These are phyloP conservation scores for Euphrasia arctica DNA, from an alignment of 305 asterid genomes.

Conservation along the genomic window DNA sequence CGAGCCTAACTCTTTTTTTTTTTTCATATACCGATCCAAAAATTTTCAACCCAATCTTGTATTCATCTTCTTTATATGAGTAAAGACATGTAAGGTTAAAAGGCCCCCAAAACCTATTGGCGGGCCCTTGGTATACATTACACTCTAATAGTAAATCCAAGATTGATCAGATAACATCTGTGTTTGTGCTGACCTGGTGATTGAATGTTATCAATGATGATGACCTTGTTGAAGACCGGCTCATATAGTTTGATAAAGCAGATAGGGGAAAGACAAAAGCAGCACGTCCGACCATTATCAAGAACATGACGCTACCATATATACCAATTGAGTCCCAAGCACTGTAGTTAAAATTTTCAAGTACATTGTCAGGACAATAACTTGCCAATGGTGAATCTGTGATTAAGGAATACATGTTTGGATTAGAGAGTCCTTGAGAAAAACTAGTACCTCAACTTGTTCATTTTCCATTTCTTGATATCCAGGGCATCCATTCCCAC, in stretches of 20 bases:
- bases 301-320: slow-evolving; percentile 50
- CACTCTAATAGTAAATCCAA: too few species aligned
- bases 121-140: too few species aligned
- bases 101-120: too few species aligned
- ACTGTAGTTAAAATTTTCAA: slow-evolving; percentile 31
- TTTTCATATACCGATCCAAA: too few species aligned
- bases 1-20: too few species aligned
- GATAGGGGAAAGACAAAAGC: slow-evolving; percentile 94
- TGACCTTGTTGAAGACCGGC: slow-evolving; percentile 45
- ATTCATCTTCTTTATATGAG: too few species aligned
- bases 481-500: slow-evolving; percentile 10
- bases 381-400: neutral
- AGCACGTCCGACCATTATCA: slow-evolving; percentile 82
- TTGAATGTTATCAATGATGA: slow-evolving; percentile 46
- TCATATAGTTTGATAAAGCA: slow-evolving; percentile 65
- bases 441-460: neutral
- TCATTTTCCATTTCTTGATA: slow-evolving; percentile 2
- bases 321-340: slow-evolving; percentile 47
- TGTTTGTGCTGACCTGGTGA: slow-evolving; percentile 59
- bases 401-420: neutral
- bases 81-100: too few species aligned
- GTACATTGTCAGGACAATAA: neutral
- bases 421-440: neutral
- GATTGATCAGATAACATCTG: too few species aligned
- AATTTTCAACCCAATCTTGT: too few species aligned